These are phyloP conservation scores for Peronospora farinosa DNA, from an alignment of 352 stramenopile species.

Conservation along the genomic window DNA sequence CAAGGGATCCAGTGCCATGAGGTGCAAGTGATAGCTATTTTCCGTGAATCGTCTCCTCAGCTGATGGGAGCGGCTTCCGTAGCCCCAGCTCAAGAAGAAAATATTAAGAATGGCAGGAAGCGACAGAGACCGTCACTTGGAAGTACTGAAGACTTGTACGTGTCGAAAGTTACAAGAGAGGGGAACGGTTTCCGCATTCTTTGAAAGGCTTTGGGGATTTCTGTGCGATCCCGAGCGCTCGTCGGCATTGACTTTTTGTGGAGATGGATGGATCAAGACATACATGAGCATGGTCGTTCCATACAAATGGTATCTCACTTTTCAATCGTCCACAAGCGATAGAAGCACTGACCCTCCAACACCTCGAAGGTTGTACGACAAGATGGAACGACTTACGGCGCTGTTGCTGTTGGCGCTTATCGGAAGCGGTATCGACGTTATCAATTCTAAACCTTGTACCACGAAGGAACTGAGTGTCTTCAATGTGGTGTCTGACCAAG, in stretches of 20 bases:
- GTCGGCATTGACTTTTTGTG: background rate
- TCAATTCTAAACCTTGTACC: slow-evolving; percentile 25
- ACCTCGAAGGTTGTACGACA: slow-evolving; percentile 4
- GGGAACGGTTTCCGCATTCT: slow-evolving; percentile 24
- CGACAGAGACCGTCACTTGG: slow-evolving; percentile 34
- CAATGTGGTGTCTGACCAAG: slow-evolving; percentile 29
- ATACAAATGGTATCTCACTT: slow-evolving; percentile 8
- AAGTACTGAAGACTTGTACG: slow-evolving; percentile 65
- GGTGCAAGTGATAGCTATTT: slow-evolving; percentile 22
- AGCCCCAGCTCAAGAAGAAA: slow-evolving; percentile 13
- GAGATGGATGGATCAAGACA: slow-evolving; percentile 21
- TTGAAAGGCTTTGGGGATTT: slow-evolving; percentile 41
- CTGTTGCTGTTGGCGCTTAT: slow-evolving; percentile 14
- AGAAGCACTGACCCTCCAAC: background rate
- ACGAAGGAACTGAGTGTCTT: slow-evolving; percentile 42
- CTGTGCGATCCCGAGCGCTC: slow-evolving; percentile 26
- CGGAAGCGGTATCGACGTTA: background rate
- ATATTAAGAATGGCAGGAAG: slow-evolving; percentile 20
- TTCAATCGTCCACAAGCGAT: slow-evolving; percentile 21
- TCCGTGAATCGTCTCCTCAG: slow-evolving; percentile 25
- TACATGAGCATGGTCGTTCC: background rate
- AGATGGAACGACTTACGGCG: slow-evolving; percentile 8
- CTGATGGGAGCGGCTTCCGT: slow-evolving; percentile 9
- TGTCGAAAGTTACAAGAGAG: slow-evolving; percentile 32
- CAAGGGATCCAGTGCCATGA: slow-evolving; percentile 3